Evolutionary conservation across 83 land plant species (phyloP), one percentile per base, ranked within the genome.

Genomic region (Diphasiastrum complanatum): DNA sequence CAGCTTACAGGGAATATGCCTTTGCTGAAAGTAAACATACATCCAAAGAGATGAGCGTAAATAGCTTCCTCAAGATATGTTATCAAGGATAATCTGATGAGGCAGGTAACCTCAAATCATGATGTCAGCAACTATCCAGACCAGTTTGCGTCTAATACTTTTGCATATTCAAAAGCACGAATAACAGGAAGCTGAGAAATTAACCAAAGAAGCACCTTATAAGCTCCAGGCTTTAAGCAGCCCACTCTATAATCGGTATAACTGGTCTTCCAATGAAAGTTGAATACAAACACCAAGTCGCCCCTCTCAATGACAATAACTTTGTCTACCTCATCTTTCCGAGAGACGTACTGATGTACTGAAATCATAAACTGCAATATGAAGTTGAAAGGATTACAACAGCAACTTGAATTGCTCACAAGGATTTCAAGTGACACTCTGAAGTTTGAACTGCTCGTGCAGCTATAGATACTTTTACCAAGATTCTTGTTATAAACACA

Each of bases 181-280:
- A 22, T 1, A 31, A 54, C 30, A 27, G 4, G 4, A 22, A 4
- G 24, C 8, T 18, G 24, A 55, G n/a, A n/a, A n/a, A n/a, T n/a
- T n/a, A n/a, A n/a, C n/a, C n/a, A 45, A 33, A 26, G 27, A 35
- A 26, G 28, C 70, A 89, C 96, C 91, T 83, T 85, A 67, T 89
- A 89, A 38, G 83, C 83, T 43, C 96, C 96, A 33, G 91, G 87
- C 74, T 85, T 85, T 29, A 78, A 47, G 74, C 91, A 89, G 18
- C 96, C 96, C 19, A 89, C 67, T 50, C 83, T 73, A 50, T 85
- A 89, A 47, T 85, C 85, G 30, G 66, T 80, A 47, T 75, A 89
- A 62, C 96, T 89, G 40, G 76, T 88, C 0, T 41, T 65, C 90
- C 90, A 88, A 48, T 88, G 95, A 61, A 88, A 88, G 35, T 88